Conservation (phyloP, 805 yeast species). For the Starmerella sp. region DNA sequence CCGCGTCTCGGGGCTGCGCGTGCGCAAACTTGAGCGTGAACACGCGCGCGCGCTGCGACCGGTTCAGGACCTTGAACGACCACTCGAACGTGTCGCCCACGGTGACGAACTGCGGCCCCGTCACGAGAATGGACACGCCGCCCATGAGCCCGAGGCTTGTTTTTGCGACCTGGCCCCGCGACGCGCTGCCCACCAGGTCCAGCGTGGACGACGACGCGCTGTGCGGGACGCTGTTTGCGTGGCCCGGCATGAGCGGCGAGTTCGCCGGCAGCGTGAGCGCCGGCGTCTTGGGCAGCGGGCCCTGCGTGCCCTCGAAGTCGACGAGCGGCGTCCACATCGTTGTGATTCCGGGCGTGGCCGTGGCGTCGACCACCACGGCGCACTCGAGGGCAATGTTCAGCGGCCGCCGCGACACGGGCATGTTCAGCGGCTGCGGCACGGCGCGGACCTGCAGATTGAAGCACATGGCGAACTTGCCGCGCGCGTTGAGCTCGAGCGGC, state of each 20-base stretch:
- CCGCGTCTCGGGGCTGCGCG: neutral
- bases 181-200: constrained; percentile 6
- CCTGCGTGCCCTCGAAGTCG: constrained; percentile 23
- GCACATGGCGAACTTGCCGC: constrained; percentile 17
- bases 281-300: constrained; percentile 26
- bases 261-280: constrained; percentile 16
- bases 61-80: constrained; percentile 57
- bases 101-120: constrained; percentile 50
- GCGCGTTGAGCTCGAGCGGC: constrained; percentile 15
- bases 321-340: constrained; percentile 23
- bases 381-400: constrained; percentile 16
- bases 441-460: constrained; percentile 17
- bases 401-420: constrained; percentile 12
- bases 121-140: constrained; percentile 42
- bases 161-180: neutral
- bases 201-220: constrained; percentile 11
- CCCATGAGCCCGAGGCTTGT: constrained; percentile 17
- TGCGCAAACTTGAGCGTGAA: constrained; percentile 34
- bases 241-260: constrained; percentile 12
- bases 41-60: constrained; percentile 40
- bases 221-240: neutral
- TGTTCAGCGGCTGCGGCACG: constrained; percentile 7
- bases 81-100: constrained; percentile 52
- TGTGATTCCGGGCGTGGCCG: constrained; percentile 7
- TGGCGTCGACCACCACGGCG: constrained; percentile 8